A percentile compares a stretch with the other conserved stretches of the same genome.
phyloP scores from a whole-genome alignment of 1,139 yeast species.

The Protomyces macrosporus region DNA sequence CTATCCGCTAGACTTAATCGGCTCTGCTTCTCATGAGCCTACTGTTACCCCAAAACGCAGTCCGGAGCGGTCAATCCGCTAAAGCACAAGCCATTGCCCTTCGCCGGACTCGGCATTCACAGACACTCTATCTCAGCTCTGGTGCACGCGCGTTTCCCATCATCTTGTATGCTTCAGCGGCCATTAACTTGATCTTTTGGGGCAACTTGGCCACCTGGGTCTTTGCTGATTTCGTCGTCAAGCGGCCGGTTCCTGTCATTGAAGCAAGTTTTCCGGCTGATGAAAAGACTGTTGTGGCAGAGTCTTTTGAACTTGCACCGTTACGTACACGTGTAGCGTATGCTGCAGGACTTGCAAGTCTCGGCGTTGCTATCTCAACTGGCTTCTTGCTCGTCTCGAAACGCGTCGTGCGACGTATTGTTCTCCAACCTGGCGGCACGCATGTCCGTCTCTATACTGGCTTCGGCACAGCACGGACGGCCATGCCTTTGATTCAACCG shows the following conservation, averaged over 20 bases:
- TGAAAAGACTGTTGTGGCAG: not conserved
- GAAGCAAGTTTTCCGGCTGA: not conserved
- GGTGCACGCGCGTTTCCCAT: constrained; percentile 12
- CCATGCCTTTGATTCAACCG: not conserved
- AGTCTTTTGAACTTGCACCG: constrained; percentile 9
- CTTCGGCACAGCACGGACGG: not conserved
- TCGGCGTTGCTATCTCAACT: constrained; percentile 13
- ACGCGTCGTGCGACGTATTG: constrained; percentile 11
- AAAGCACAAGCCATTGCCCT: constrained; percentile 13
- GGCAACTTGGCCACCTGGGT: constrained; percentile 20
- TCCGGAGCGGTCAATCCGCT: not conserved
- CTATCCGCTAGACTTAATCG: too few relatives aligned
- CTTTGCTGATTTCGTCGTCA: constrained; percentile 10
- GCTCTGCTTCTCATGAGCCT: too few relatives aligned
- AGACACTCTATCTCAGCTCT: constrained; percentile 11
- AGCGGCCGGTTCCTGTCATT: constrained; percentile 1
- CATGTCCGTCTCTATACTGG: constrained; percentile 5
- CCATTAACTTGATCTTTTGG: constrained; percentile 19
- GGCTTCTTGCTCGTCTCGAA: constrained; percentile 14
- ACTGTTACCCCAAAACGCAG: too few relatives aligned
- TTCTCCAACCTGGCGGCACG: constrained; percentile 5
- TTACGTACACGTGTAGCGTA: not conserved
- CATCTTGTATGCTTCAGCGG: constrained; percentile 13
- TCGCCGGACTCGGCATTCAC: not conserved
- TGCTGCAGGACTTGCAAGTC: constrained; percentile 3